Percentiles rank a stretch among this genome's conserved stretches.
Conservation (phyloP, 2,329 filamentous ascomycete genomes). For the Emergomyces africanus region DNA sequence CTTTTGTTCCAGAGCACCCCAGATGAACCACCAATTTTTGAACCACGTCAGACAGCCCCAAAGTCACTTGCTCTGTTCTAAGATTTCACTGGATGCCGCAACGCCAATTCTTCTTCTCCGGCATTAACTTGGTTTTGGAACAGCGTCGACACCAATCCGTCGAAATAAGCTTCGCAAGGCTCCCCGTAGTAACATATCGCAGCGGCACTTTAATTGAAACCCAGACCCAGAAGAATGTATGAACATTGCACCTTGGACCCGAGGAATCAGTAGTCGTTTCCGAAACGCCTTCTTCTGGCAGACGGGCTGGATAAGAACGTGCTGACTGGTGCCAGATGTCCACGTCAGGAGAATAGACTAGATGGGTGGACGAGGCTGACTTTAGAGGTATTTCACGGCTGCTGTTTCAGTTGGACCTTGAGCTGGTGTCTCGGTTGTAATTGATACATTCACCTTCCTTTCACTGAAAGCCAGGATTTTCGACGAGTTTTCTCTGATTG, state of each 20-base stretch:
- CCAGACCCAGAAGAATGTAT: background rate
- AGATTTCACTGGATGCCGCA: background rate
- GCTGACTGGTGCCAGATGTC: too few relatives aligned
- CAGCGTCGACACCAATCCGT: background rate
- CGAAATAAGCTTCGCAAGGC: background rate
- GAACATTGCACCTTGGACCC: background rate
- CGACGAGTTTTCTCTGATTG: background rate
- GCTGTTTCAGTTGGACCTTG: background rate
- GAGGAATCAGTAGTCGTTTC: background rate
- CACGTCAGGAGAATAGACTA: too few relatives aligned
- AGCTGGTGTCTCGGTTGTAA: background rate
- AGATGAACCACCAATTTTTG: background rate
- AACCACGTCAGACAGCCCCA: background rate
- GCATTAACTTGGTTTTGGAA: too few relatives aligned
- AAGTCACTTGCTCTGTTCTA: background rate
- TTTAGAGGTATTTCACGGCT: background rate
- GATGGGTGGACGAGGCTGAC: background rate
- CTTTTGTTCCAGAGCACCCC: background rate
- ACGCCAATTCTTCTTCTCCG: too few relatives aligned
- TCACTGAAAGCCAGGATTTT: background rate
- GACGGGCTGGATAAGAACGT: too few relatives aligned
- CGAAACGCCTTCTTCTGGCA: background rate
- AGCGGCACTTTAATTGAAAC: too few relatives aligned
- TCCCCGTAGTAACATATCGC: background rate
- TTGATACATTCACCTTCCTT: background rate